Evolutionary conservation across 176 grass and related monocot genomes (phyloP).

Genomic region (Oropetium thomaeum): DNA sequence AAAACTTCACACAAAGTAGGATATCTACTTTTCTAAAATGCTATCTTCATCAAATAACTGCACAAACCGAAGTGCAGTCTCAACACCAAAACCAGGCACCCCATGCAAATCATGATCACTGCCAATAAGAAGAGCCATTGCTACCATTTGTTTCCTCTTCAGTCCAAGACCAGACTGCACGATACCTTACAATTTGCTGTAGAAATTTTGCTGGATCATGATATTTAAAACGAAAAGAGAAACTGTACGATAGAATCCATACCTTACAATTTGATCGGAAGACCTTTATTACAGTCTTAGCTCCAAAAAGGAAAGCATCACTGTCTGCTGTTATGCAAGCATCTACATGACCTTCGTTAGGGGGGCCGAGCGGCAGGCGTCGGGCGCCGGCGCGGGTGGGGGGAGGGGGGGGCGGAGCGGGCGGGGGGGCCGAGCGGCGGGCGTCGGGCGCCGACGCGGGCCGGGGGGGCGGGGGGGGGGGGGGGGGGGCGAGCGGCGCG

Average conservation of each 20-base stretch:
- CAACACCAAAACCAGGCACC: conserved; percentile 75
- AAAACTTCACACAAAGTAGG: neutral
- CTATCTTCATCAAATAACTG: conserved; percentile 62
- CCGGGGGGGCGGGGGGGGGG: no score
- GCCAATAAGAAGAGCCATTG: conserved; percentile 84
- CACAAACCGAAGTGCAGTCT: conserved; percentile 76
- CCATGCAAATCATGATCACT: conserved; percentile 83
- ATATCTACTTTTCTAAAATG: conserved; percentile 71
- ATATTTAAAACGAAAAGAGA: neutral
- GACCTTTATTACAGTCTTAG: conserved; percentile 79
- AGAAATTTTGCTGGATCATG: conserved; percentile 14
- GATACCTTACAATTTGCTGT: conserved; percentile 87
- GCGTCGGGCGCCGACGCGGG: no score
- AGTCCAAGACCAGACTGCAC: conserved; percentile 78
- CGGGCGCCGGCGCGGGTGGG: no score
- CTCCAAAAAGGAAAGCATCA: conserved; percentile 93
- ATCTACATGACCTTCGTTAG: conserved; percentile 68
- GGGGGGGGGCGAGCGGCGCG: no score
- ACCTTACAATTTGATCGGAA: conserved; percentile 84
- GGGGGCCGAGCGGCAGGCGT: no score
- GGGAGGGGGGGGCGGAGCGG: no score
- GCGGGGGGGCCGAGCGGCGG: no score
- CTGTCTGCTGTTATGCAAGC: conserved; percentile 94
- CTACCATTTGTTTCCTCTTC: conserved; percentile 94
- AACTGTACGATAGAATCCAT: neutral